Evolutionary conservation across 2,329 filamentous ascomycete species (phyloP).

Genomic region (Dactylellina haptotyla): DNA sequence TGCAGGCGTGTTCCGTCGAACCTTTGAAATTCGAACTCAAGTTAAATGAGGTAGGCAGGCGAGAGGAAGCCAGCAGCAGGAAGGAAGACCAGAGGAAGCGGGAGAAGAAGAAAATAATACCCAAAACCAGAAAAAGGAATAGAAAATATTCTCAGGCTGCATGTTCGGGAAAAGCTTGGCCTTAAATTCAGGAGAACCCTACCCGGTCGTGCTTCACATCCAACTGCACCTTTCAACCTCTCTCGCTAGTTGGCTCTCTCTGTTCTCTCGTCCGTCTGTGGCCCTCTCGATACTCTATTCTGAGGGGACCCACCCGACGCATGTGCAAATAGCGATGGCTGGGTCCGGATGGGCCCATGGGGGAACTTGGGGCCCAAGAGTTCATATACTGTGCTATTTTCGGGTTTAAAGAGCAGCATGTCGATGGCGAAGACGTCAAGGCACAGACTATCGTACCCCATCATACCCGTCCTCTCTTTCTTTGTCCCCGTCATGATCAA

Average conservation of each 20-base stretch:
- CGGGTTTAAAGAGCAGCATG: conserved; percentile 19
- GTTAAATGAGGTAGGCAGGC: conserved; percentile 52
- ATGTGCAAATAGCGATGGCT: conserved; percentile 35
- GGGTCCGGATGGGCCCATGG: conserved; percentile 30
- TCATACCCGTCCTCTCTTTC: too few relatives aligned
- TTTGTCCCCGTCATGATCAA: background rate
- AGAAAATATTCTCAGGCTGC: conserved; percentile 54
- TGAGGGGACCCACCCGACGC: conserved; percentile 32
- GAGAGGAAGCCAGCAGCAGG: too few relatives aligned
- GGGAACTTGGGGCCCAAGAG: too few relatives aligned
- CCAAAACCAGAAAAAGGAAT: conserved; percentile 24
- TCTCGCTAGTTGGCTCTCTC: conserved; percentile 11
- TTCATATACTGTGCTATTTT: too few relatives aligned
- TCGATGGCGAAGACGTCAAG: conserved; percentile 34
- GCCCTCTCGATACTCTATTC: conserved; percentile 6
- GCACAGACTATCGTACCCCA: too few relatives aligned
- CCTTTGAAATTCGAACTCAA: conserved; percentile 34
- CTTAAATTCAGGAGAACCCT: conserved; percentile 54
- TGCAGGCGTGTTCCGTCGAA: conserved; percentile 13
- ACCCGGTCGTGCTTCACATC: conserved; percentile 34
- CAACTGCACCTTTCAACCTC: conserved; percentile 6
- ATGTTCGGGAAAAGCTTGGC: conserved; percentile 53
- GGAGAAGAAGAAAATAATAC: conserved; percentile 31
- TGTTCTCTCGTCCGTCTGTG: conserved; percentile 34
- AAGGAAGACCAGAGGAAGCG: too few relatives aligned